Evolutionary conservation across 768 basidiomycete genomes (phyloP), one percentile per base, ranked within the genome.

Genomic region (Serendipita indica): DNA sequence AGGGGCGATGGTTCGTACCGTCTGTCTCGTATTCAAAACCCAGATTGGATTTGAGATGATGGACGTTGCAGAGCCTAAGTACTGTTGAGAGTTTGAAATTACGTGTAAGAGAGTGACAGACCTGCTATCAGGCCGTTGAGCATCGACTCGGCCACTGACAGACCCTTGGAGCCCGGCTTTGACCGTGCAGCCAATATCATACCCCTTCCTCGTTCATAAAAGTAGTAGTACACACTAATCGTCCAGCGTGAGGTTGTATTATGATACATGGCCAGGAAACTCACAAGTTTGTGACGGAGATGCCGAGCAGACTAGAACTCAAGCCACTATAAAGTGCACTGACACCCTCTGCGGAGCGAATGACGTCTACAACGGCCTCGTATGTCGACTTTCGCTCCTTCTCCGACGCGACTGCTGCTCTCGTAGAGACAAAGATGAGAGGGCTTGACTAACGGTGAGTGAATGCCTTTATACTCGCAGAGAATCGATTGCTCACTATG

Each of bases 211-310:
- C 82, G 78, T 67, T 89, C 87, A 66, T 89, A 90, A 74, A 87
- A 92, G 70, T 87, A 90, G 71, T 97, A 97, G 67, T 96, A 97
- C 3, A 89, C 84, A 1, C 91, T 91, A n/a, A n/a, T n/a, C n/a
- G n/a, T n/a, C n/a, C n/a, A n/a, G 63, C 5, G 30, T 20, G 58
- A 45, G 13, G 18, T 32, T 5, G n/a, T 45, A 28, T 18, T 33
- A 45, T 45, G 2, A 18, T 25, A 39, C n/a, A 22, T 32, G 41
- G 3, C 43, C 34, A 25, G 39, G 37, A 58, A 33, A 67, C 77
- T 57, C 64, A 86, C 89, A 86, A 86, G 65, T 98, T 98, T 18
- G 96, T 96, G 33, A 96, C 76, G 3, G 89, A 90, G 62, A 99
- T 89, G 3, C 91, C 94, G 34, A 92, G 72, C 59, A 99, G 72